A percentile compares a stretch with the other conserved stretches of the same genome.
Evolutionary conservation across 257 asterid species (phyloP).

Genomic region (Gynochthodes officinalis): DNA sequence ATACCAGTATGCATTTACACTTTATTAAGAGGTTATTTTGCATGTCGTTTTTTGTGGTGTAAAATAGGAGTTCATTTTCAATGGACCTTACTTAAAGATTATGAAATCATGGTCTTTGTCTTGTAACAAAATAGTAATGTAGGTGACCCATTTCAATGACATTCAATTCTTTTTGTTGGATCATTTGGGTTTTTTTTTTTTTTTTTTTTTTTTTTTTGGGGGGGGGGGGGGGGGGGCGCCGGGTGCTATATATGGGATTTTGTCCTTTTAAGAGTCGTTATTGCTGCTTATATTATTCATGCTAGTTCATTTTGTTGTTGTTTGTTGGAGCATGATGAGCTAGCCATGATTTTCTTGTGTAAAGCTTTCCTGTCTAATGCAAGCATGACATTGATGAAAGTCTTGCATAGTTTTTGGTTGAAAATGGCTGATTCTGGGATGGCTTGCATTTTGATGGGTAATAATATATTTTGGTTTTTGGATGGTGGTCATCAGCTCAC

Average conservation of each 20-base stretch:
- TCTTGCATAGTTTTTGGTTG: neutral
- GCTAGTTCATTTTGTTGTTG: neutral
- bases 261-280: neutral
- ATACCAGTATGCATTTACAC: slow-evolving; percentile 63
- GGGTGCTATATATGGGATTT: neutral
- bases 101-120: neutral
- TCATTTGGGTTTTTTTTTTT: neutral
- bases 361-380: neutral
- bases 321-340: neutral
- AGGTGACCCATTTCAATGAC: neutral
- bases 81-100: neutral
- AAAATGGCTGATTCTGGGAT: neutral
- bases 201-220: no score
- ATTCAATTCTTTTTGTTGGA: neutral
- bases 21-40: slow-evolving; percentile 9
- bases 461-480: neutral
- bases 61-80: neutral
- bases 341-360: neutral
- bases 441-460: neutral
- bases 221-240: no score
- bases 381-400: neutral
- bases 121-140: neutral
- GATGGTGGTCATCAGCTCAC: slow-evolving; percentile 1
- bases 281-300: neutral
- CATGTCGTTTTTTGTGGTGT: neutral